phyloP scores from a whole-genome alignment of 306 rosid genomes.

The Astragalus membranaceus region DNA sequence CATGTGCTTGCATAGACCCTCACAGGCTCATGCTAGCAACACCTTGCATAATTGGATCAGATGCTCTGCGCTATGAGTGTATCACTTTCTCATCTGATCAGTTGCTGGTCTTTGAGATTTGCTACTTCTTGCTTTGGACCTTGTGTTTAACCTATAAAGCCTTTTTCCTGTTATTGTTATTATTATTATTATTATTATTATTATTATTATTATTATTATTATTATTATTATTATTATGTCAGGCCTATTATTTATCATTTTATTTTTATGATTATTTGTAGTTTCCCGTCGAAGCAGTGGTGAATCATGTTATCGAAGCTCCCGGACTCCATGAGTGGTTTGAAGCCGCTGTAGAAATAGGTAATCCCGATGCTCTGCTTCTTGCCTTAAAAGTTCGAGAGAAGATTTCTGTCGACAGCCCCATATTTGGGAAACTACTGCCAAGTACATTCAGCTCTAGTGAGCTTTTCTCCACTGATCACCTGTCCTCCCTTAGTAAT shows the following conservation, averaged over 20 bases:
- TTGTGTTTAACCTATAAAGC: not conserved
- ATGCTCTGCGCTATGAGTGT: not conserved
- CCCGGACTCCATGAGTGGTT: slow-evolving; percentile 81
- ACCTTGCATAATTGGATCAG: not conserved
- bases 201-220: not conserved
- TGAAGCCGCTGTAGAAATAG: slow-evolving; percentile 61
- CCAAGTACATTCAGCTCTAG: slow-evolving; percentile 62
- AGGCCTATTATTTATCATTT: not conserved
- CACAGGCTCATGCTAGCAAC: not conserved
- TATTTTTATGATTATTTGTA: slow-evolving; percentile 22
- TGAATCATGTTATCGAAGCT: slow-evolving; percentile 62
- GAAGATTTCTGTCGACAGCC: slow-evolving; percentile 37
- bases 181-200: not conserved
- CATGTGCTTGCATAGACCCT: not conserved
- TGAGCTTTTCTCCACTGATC: slow-evolving; percentile 57
- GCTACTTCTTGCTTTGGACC: not conserved
- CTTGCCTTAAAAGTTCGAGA: slow-evolving; percentile 67
- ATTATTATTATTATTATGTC: not conserved
- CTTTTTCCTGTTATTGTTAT: not conserved
- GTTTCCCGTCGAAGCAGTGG: slow-evolving; percentile 55
- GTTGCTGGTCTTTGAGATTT: not conserved
- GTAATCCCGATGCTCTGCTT: slow-evolving; percentile 92
- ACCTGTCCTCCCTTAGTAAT: slow-evolving; percentile 59
- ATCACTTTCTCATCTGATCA: not conserved
- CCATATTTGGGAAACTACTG: slow-evolving; percentile 53